A percentile compares a stretch with the other conserved stretches of the same genome.
Evolutionary conservation across 805 yeast genomes (phyloP).

Genomic region (Ogataea nakhonphanomensis): DNA sequence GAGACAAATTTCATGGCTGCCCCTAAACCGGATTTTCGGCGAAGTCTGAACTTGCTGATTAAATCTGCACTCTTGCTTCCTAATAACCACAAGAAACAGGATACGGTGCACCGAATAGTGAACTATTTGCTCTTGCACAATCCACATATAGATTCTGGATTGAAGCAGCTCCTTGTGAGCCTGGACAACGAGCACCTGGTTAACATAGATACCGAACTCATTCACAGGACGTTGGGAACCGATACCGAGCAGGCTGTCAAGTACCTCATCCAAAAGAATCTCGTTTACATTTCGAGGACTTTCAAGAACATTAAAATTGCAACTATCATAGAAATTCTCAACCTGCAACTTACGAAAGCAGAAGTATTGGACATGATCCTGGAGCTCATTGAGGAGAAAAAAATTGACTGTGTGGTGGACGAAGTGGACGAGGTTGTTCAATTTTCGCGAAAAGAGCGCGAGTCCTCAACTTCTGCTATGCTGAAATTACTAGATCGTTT

Average conservation of each 20-base stretch:
- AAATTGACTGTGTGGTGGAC: constrained; percentile 26
- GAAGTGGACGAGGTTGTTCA: constrained; percentile 18
- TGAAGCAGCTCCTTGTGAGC: not conserved
- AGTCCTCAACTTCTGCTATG: not conserved
- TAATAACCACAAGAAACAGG: constrained; percentile 14
- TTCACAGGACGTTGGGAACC: not conserved
- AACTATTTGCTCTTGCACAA: not conserved
- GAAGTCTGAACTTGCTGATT: constrained; percentile 1
- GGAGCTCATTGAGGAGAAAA: constrained; percentile 20
- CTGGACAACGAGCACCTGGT: constrained; percentile 1
- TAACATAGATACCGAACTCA: not conserved
- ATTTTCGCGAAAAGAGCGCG: constrained; percentile 9
- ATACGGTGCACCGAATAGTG: constrained; percentile 2
- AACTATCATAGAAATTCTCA: constrained; percentile 14
- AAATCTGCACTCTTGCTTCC: constrained; percentile 13
- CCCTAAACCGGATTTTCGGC: constrained; percentile 2
- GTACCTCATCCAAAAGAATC: constrained; percentile 22
- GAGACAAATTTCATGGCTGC: not conserved
- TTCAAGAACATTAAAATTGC: constrained; percentile 20
- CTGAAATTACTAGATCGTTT: constrained; percentile 5
- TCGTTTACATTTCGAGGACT: constrained; percentile 20
- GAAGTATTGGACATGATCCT: constrained; percentile 17
- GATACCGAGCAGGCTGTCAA: constrained; percentile 3
- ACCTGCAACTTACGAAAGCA: constrained; percentile 5
- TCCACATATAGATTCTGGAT: not conserved